Conservation (phyloP, 768 basidiomycete species). For the Suillus clintonianus region DNA sequence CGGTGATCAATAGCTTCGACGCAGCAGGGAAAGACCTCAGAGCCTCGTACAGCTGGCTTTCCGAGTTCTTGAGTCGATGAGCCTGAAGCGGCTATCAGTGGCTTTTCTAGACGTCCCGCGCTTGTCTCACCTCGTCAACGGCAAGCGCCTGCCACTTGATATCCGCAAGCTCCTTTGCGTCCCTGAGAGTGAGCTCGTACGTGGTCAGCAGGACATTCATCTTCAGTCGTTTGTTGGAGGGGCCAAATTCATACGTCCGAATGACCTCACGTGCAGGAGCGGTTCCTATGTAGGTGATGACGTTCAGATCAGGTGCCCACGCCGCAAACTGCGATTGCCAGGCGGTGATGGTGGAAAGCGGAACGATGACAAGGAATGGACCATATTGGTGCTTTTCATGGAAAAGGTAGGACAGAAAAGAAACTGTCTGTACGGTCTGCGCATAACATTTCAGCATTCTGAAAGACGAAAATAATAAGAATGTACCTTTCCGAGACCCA, state of each 20-base stretch:
- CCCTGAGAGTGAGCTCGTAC: slow-evolving; percentile 92
- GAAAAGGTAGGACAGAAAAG: slow-evolving; percentile 93
- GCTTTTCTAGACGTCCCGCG: not conserved
- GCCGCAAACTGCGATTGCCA: slow-evolving; percentile 94
- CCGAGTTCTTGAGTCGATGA: slow-evolving; percentile 96
- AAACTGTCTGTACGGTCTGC: slow-evolving; percentile 93
- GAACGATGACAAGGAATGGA: slow-evolving; percentile 96
- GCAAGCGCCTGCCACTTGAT: slow-evolving; percentile 98
- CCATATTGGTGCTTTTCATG: slow-evolving; percentile 92
- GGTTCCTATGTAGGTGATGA: slow-evolving; percentile 95
- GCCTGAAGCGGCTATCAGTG: slow-evolving; percentile 52
- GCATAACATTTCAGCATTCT: slow-evolving; percentile 13
- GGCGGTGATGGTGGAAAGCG: slow-evolving; percentile 95
- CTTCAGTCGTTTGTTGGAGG: slow-evolving; percentile 85
- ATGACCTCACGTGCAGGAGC: slow-evolving; percentile 88
- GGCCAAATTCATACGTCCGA: slow-evolving; percentile 88
- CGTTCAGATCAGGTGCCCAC: slow-evolving; percentile 97
- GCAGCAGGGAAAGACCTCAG: slow-evolving; percentile 85
- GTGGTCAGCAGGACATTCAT: slow-evolving; percentile 98
- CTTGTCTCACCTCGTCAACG: slow-evolving; percentile 81
- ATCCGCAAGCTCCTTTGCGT: slow-evolving; percentile 82
- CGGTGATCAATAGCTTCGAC: slow-evolving; percentile 95
- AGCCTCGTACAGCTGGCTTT: slow-evolving; percentile 96
- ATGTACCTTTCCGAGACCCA: slow-evolving; percentile 93
- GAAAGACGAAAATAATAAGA: slow-evolving; percentile 5